Base-by-base conservation (phyloP, 2,329 filamentous ascomycete genomes). In the Paecilomyces dactylethromorphus region DNA sequence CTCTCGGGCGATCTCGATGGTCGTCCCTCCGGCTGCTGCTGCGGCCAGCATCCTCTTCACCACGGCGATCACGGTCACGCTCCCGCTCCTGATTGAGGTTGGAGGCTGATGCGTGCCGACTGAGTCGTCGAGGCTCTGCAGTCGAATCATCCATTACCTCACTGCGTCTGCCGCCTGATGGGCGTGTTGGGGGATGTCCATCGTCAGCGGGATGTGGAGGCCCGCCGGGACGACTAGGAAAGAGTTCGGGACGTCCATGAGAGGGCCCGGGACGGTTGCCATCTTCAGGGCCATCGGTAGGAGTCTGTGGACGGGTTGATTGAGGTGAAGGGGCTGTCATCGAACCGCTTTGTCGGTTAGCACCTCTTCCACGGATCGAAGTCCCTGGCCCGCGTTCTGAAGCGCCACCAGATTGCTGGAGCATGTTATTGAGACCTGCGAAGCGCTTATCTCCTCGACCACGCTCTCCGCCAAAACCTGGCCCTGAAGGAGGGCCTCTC, bases 371-470 rank as follows among this genome's bases (percentile, higher is more conserved):
- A 24, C 77, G 73, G 54, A 74, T 73, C 26, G 71, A 65, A 4
- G 74, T 70, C 11, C 73, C 70, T 39, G 70, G 66, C 31, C 64
- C 67, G 33, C 71, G 71, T 21, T 77, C 75, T 52, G 65, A 56
- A 33, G 68, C 62, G n/a, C 68, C 64, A 33, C 67, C 70, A 32
- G 73, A 74, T 63, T 80, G 77, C 57, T 80, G 77, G 35, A 81
- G 73, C 66, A 79, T 74, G 57, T 71, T 78, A 62, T 79, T 79
- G 57, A 81, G 69, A 1, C 74, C 75, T 13, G 75, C 72, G 60
- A 81, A 78, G 12, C 79, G 75, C 60, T 79, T 79, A 60, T 79
- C 78, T 32, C 78, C 69, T 31, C 77, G 72, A 45, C 71, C 70
- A 55, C 76, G 72, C 55, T 76, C 73, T 54, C 72, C 74, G 29